Evolutionary conservation across 2,329 filamentous ascomycete genomes (phyloP), one percentile per base, ranked within the genome.

Genomic region (Aschersonia sp.): DNA sequence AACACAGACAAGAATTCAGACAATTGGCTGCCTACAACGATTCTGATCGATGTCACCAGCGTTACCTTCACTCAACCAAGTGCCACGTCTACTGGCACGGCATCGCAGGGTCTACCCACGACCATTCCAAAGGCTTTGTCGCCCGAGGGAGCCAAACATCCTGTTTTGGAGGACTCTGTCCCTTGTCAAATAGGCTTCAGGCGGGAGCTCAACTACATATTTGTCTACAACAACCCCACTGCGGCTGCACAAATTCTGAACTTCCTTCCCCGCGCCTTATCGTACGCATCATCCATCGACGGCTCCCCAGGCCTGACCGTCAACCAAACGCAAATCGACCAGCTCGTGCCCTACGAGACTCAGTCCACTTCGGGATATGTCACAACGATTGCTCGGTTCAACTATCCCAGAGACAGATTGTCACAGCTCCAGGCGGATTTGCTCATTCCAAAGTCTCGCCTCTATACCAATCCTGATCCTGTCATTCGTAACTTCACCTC

Each of bases 131-230:
- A 78, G 57, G 76, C 85, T 43, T 89, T 96, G 54, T 77, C 81
- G 31, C 87, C 88, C 6, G 76, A 79, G 41, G 72, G 75, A 48
- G 72, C 75, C 45, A 69, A 72, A 28, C 55, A 61, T 7, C 51
- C 67, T 4, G 63, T 72, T 20, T 84, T 86, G 0, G 65, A 72
- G 3, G 84, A 85, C 55, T 80, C 77, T 1, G 80, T 78, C 4
- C 66, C 85, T 55, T 82, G 95, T 55, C 88, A 95, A 61, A 75
- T 97, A 52, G 92, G 85, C 35, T 96, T 97, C 74, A 70, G 78
- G 47, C 84, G 80, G 59, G 76, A 78, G 1, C 74, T 94, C 55
- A 91, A 94, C 68, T 98, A 92, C 64, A 69, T 76, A 6, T 95
- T 94, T 60, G 85, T 97, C 31, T 81, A 84, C 9, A 71, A 70